Base-by-base conservation (phyloP, 2,329 filamentous ascomycete genomes). In the Pseudogymnoascus sp. region DNA sequence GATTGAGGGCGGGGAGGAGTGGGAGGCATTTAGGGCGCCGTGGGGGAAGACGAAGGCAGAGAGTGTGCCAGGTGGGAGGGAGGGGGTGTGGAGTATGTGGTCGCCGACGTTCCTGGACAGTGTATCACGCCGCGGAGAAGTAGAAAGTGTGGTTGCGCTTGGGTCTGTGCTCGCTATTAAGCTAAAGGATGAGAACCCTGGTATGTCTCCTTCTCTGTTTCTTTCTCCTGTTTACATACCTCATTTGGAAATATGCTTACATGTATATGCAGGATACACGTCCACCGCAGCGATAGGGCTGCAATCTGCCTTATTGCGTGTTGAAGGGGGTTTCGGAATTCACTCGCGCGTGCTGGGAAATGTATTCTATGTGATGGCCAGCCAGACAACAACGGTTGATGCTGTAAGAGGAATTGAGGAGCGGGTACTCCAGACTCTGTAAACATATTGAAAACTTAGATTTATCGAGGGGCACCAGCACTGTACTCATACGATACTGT, bases 151-250 rank as follows among this genome's bases (percentile, higher is more conserved):
- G 0, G 89, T 90, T 77, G 87, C 90, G 0, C 76, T 95, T 1
- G 91, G 91, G 0, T 89, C 84, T 2, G 88, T 95, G 0, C 77
- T 95, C 10, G 87, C 88, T 0, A 86, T 96, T 38, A 79, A 78
- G 26, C 69, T 85, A 62, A 71, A 73, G 3, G 71, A 74, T 0
- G 74, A 75, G 28, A 67, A 74, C 0, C 80, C 80, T 0, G 67
- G 69, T 70, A 64, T 63, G 67, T 60, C 11, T 26, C 31, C 28
- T 6, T 60, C 26, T 11, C 23, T 3, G 15, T 17, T 23, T 60
- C 10, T 35, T 21, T 40, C 2, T 23, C 35, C 21, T 38, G 2
- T 17, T 35, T 38, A 50, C 19, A 28, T n/a, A 1, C 19, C 21
- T 40, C 31, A 13, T 13, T 31, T 3, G 26, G 26, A 31, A 36